Evolutionary conservation across 2,329 filamentous ascomycete genomes (phyloP), one percentile per base, ranked within the genome.

Genomic region (Helminthosporium solani): DNA sequence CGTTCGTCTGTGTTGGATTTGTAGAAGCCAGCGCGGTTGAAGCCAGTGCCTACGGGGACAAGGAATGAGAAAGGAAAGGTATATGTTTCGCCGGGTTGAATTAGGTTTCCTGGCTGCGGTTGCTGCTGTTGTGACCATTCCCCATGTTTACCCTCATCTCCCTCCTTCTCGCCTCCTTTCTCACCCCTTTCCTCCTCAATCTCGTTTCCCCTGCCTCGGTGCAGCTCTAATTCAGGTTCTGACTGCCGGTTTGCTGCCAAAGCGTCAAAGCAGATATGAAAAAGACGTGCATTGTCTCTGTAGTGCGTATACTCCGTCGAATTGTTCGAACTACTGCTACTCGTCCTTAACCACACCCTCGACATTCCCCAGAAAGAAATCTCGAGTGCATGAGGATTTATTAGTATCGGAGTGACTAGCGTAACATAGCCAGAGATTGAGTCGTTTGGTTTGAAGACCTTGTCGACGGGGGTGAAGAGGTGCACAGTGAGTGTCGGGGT

Each of bases 351-450:
- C 57, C 59, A 64, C 14, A 54, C 47, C 18, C 48, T 33, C 2
- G 54, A 57, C 20, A 56, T 33, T 6, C 61, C 61, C 47, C 57
- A 62, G 3, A 64, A 47, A 2, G 53, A 50, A 7, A 61, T 47
- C 30, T 60, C 55, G 21, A 64, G 30, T 18, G 50, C 53, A 7
- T 49, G 44, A 1, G 61, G 58, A 6, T 30, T 48, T 6, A 61
- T 49, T 1, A 49, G 44, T 2, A 46, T 39, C 9, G 52, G 42
- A 3, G 55, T 53, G 5, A 35, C 44, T 20, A 64, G 28, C 12
- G 41, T 38, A 12, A 64, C 30, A 18, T 52, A 39, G 2, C 61
- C 61, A 2, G 43, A 46, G 11, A 63, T 48, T 2, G 43, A 42
- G 16, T 63, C 54, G 23, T 58, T 52, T 5, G 59, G 61, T 21